Evolutionary conservation across 2,329 filamentous ascomycete species (phyloP).

Genomic region (Chrysoporthe austroafricana): DNA sequence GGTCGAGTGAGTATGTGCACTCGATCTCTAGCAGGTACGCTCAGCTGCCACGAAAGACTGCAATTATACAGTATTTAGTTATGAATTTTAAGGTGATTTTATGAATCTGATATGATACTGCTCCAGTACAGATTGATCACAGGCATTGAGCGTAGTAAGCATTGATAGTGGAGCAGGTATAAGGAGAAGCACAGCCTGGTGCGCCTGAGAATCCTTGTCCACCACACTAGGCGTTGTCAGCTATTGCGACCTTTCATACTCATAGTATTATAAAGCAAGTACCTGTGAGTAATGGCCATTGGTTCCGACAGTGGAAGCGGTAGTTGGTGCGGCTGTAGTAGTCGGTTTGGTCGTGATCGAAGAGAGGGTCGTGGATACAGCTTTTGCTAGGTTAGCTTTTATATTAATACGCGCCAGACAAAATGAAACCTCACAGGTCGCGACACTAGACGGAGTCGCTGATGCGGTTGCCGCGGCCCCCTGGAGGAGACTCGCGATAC

Average conservation of each 20-base stretch:
- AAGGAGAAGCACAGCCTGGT: slow-evolving; percentile 13
- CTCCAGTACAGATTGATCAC: neutral
- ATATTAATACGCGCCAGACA: neutral
- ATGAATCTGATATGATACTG: neutral
- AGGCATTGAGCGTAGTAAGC: slow-evolving; percentile 18
- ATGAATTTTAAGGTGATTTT: neutral
- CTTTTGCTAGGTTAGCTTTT: neutral
- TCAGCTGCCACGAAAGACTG: neutral
- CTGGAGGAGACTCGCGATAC: slow-evolving; percentile 17
- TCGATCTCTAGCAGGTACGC: neutral
- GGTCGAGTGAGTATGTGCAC: neutral
- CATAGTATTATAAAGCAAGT: neutral
- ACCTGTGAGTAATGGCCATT: slow-evolving; percentile 12
- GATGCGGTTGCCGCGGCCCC: slow-evolving; percentile 14
- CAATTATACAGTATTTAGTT: too few relatives aligned
- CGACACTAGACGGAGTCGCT: neutral
- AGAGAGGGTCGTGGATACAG: neutral
- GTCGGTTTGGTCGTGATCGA: neutral
- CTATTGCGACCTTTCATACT: neutral
- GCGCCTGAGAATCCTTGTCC: slow-evolving; percentile 14
- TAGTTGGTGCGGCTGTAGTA: slow-evolving; percentile 5
- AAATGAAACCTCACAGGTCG: neutral
- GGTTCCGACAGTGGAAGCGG: neutral
- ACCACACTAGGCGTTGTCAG: slow-evolving; percentile 6
- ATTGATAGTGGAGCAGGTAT: slow-evolving; percentile 12